A percentile compares a stretch with the other conserved stretches of the same genome.
Conservation (phyloP, 2,329 filamentous ascomycete genomes). For the Aureobasidium sp. region DNA sequence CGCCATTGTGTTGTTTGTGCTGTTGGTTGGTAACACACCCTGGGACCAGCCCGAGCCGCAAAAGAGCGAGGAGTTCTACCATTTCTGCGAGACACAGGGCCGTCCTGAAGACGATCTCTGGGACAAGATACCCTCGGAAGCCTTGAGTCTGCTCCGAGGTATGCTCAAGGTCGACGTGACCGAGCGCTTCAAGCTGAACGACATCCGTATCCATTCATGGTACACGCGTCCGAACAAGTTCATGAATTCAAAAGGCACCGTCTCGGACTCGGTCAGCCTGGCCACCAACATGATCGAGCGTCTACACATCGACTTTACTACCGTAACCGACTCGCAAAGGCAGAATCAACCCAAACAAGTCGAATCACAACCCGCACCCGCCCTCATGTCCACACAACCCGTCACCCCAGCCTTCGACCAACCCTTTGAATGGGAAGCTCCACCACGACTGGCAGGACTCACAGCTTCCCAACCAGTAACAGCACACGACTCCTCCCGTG, state of each 20-base stretch:
- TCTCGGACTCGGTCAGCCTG: slow-evolving; percentile 70
- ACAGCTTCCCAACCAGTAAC: slow-evolving; percentile 41
- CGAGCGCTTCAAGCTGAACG: slow-evolving; percentile 73
- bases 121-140: slow-evolving; percentile 64
- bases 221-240: slow-evolving; percentile 76
- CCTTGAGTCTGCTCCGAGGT: slow-evolving; percentile 74
- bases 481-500: slow-evolving; percentile 27
- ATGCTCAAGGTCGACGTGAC: slow-evolving; percentile 79
- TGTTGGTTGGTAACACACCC: slow-evolving; percentile 91
- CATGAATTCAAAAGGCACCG: slow-evolving; percentile 62
- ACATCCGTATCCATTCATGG: slow-evolving; percentile 89
- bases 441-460: slow-evolving; percentile 45
- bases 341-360: slow-evolving; percentile 16
- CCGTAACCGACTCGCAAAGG: slow-evolving; percentile 43
- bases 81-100: slow-evolving; percentile 74
- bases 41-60: slow-evolving; percentile 82
- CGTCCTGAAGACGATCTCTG: slow-evolving; percentile 75
- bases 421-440: slow-evolving; percentile 82
- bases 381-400: slow-evolving; percentile 75
- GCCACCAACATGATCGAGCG: slow-evolving; percentile 91
- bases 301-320: slow-evolving; percentile 77
- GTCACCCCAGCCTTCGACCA: slow-evolving; percentile 63
- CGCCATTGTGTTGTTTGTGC: slow-evolving; percentile 92
- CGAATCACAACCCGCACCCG: slow-evolving; percentile 32
- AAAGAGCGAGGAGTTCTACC: slow-evolving; percentile 81